Conservation (phyloP, 2,329 filamentous ascomycete genomes). For the Claviceps fusiformis region DNA sequence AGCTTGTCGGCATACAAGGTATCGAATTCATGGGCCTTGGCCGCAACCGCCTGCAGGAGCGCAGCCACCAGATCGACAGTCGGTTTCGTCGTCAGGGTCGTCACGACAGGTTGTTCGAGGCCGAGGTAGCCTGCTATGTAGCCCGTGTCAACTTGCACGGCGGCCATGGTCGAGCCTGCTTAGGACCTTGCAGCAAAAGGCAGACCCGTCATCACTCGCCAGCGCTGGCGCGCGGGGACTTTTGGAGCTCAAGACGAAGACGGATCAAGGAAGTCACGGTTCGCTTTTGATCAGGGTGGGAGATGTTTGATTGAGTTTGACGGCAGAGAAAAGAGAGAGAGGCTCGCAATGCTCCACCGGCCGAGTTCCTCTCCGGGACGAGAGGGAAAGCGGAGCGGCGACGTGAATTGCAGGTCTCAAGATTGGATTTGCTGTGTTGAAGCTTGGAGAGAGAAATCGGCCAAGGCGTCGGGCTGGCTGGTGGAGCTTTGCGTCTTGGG, state of each 20-base stretch:
- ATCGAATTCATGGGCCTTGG: slow-evolving; percentile 73
- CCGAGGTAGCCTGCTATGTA: slow-evolving; percentile 61
- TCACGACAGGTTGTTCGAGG: slow-evolving; percentile 50
- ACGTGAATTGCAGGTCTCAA: neutral
- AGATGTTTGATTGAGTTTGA: too few species aligned
- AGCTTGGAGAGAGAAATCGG: neutral
- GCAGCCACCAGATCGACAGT: slow-evolving; percentile 66
- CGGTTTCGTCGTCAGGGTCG: slow-evolving; percentile 48
- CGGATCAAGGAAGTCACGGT: neutral
- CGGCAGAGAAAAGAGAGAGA: too few species aligned
- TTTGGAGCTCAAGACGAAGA: neutral
- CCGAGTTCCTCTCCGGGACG: neutral
- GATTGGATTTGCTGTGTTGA: neutral
- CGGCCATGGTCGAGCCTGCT: slow-evolving; percentile 22
- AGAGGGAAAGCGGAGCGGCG: neutral
- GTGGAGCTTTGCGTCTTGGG: neutral
- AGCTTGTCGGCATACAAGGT: slow-evolving; percentile 77
- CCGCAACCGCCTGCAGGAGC: slow-evolving; percentile 60
- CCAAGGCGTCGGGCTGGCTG: neutral
- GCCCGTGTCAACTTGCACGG: slow-evolving; percentile 47
- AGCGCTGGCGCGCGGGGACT: neutral
- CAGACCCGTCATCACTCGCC: slow-evolving; percentile 7
- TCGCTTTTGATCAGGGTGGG: too few species aligned
- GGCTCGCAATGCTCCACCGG: neutral
- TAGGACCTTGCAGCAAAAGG: slow-evolving; percentile 4